Base-by-base conservation (phyloP, 805 yeast species). In the Jamesozyma piceae region DNA sequence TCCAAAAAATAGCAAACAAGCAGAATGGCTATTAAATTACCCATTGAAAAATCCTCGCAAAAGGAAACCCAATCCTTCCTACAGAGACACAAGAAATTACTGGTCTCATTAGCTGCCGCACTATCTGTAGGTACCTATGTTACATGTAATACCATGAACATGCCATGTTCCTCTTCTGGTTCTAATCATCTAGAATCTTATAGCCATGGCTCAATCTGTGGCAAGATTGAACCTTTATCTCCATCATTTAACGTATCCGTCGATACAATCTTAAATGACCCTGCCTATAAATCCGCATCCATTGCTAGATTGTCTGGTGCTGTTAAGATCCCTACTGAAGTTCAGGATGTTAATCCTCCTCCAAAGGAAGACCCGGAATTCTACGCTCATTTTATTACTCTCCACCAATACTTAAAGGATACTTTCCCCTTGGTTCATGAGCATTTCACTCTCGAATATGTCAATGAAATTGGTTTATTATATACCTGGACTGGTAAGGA, bases 391-490 rank as follows among this genome's bases (percentile, higher is more conserved):
- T 75, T 76, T 45, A 48, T 48, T 19, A 57, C 64, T 10, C 74
- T 82, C 48, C 82, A 80, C 46, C 51, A 62, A 3, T 81, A 72
- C 55, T 64, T 84, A 46, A 65, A 69, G 39, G 48, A 60, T 15
- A 63, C 79, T 2, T 84, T 77, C 63, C 90, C 90, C 1, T 52
- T 66, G 39, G 71, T 76, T 11, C 72, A 73, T 46, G 44, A 62
- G 21, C 54, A 67, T 15, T 63, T 80, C 43, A 66, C 70, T 31
- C 63, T 79, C 10, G 77, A 73, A 41, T 69, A 63, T 26, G 73
- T 83, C 41, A 83, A 84, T 53, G 72, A 75, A 18, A 69, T 78
- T 44, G 90, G 87, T 3, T 62, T 85, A 41, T 67, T 86, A 3
- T 72, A 69, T 55, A 78, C 84, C 19, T 76, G 82, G 74, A 58